phyloP scores from a whole-genome alignment of 2,329 filamentous ascomycete species.

The Alternaria tenuissima region DNA sequence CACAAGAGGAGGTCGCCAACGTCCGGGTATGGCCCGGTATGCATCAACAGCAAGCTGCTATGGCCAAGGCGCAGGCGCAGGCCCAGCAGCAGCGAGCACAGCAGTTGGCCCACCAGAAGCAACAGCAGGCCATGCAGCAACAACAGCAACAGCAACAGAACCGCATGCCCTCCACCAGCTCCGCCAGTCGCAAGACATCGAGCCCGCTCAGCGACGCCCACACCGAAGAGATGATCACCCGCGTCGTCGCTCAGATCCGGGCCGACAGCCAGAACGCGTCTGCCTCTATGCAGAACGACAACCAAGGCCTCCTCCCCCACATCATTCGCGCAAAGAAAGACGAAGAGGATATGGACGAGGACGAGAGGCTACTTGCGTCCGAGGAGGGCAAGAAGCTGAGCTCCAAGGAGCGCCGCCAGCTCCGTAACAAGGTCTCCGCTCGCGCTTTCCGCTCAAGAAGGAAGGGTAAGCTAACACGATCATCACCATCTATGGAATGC shows the following conservation, averaged over 20 bases:
- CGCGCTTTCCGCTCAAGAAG: conserved; percentile 96
- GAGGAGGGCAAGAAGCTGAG: conserved; percentile 99
- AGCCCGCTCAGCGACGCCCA: conserved; percentile 55
- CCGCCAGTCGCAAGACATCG: conserved; percentile 47
- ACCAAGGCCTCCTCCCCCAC: conserved; percentile 64
- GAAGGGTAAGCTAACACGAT: conserved; percentile 75
- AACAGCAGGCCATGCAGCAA: conserved; percentile 47
- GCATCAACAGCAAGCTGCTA: conserved; percentile 85
- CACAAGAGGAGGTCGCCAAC: conserved; percentile 66
- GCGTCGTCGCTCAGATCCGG: conserved; percentile 91
- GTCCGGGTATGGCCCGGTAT: conserved; percentile 91
- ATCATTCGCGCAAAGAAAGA: conserved; percentile 84
- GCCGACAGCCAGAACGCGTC: conserved; percentile 66
- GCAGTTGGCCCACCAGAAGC: conserved; percentile 48
- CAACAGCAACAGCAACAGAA: conserved; percentile 48
- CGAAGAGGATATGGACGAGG: conserved; percentile 98
- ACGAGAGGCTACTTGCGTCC: conserved; percentile 90
- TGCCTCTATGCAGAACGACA: conserved; percentile 62
- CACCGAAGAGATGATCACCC: conserved; percentile 88
- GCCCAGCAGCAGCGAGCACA: conserved; percentile 57
- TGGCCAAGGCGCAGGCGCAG: conserved; percentile 47
- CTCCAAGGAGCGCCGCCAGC: conserved; percentile 93
- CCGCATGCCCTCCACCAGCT: conserved; percentile 29
- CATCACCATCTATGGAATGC: not conserved
- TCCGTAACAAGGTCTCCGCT: conserved; percentile 99